phyloP scores from a whole-genome alignment of 1,284 basidiomycete genomes.

The Tylopilus sp. region DNA sequence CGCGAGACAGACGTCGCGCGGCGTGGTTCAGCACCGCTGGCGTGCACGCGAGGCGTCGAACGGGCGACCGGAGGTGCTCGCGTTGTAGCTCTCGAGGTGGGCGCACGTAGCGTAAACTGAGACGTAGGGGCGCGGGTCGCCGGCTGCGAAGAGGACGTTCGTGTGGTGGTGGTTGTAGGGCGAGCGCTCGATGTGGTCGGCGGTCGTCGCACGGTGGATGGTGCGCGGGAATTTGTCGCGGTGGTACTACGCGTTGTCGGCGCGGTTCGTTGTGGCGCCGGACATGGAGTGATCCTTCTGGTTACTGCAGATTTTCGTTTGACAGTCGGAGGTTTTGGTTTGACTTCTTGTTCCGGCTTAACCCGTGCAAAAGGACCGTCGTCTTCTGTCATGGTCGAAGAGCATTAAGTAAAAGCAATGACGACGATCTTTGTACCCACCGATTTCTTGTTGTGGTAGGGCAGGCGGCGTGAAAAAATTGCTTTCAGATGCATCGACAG shows the following conservation, averaged over 20 bases:
- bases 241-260: constrained; percentile 5
- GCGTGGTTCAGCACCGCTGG: constrained; percentile 3
- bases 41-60: constrained; percentile 16
- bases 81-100: constrained; percentile 19
- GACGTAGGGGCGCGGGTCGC: constrained; percentile 24
- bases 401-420: not conserved
- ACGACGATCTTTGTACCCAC: constrained; percentile 21
- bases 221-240: constrained; percentile 8
- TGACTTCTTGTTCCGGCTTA: constrained; percentile 11
- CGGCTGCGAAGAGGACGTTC: constrained; percentile 16
- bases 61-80: constrained; percentile 17
- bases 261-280: constrained; percentile 5
- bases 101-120: constrained; percentile 19
- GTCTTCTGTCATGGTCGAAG: constrained; percentile 4
- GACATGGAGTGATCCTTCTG: constrained; percentile 7
- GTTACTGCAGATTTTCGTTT: constrained; percentile 1
- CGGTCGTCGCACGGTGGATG: constrained; percentile 10
- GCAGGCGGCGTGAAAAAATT: constrained; percentile 17
- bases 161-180: constrained; percentile 4
- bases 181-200: constrained; percentile 7
- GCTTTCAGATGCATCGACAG: constrained; percentile 29
- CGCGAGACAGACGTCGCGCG: constrained; percentile 11
- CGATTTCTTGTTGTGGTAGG: constrained; percentile 35
- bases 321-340: constrained; percentile 7
- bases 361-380: constrained; percentile 23